Base-by-base conservation (phyloP, 2,329 filamentous ascomycete genomes). In the Calonectria honghensis region DNA sequence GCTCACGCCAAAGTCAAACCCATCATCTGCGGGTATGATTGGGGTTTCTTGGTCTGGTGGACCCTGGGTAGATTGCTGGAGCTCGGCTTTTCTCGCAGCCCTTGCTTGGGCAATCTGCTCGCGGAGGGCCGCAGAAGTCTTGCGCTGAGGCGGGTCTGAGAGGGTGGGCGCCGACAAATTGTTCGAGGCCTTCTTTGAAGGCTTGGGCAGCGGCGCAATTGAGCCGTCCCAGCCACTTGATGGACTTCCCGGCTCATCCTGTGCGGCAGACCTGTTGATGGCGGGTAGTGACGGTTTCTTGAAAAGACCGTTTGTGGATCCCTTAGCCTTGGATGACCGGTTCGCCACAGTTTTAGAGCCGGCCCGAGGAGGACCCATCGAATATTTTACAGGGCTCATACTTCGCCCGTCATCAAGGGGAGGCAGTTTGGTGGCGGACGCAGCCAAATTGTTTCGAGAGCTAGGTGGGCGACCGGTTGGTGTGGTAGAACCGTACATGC, bases 21-120 rank as follows among this genome's bases (percentile, higher is more conserved):
- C 81, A 57, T 79, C 81, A 52, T 89, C 90, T 0, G 87, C 86
- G 0, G 90, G 86, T 16, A 90, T 79, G 1, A 90, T 85, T 0
- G 88, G 83, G 0, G 84, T 63, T 45, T 82, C 79, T 6, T 77
- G 59, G 5, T 72, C 74, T 1, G 39, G 52, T 4, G 57, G 20
- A 68, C 1, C 63, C 73, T 3, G 74, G 10, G 84, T 78, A 10
- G 80, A 77, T 59, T 86, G 85, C 57, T 82, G 85, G 41, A 85
- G 82, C 4, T 87, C 86, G 14, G 91, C 92, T 75, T 92, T 91
- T 72, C 92, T 94, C 3, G 95, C 94, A 3, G 96, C 96, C 82
- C 96, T 98, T 0, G 97, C 96, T 80, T 96, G 96, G 48, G 96
- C 95, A 76, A 98, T 98, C 69, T 97, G 96, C 67, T 98, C 95